These are phyloP conservation scores for Cardamine resedifolia DNA, from an alignment of 345 rosid species.

Conservation along the genomic window DNA sequence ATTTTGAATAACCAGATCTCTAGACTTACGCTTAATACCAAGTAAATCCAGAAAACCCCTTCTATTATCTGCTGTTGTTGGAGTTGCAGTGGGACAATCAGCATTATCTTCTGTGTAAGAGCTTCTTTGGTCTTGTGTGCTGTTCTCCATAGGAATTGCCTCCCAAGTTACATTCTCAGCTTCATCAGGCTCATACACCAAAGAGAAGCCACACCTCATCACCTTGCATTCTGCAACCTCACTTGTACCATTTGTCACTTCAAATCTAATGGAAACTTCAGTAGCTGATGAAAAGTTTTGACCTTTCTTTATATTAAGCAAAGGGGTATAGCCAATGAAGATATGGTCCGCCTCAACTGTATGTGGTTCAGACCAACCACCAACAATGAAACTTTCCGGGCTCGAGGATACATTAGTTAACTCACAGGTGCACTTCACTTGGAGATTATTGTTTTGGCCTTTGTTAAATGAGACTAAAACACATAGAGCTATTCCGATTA, in stretches of 20 bases:
- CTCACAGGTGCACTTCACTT: slow-evolving; percentile 14
- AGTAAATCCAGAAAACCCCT: neutral
- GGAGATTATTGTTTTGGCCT: neutral
- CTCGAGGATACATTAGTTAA: neutral
- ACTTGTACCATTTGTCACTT: slow-evolving; percentile 29
- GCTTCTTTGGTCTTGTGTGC: neutral
- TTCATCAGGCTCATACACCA: slow-evolving; percentile 10
- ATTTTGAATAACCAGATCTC: too few species aligned
- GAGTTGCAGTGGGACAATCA: neutral
- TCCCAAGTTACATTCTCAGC: neutral
- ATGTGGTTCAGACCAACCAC: slow-evolving; percentile 17
- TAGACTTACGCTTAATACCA: too few species aligned
- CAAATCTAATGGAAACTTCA: slow-evolving; percentile 10
- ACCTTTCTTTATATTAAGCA: neutral
- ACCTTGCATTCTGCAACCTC: slow-evolving; percentile 15
- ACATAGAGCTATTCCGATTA: neutral
- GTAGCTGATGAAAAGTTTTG: neutral
- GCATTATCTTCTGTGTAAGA: neutral
- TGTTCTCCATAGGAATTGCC: neutral
- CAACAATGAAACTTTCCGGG: neutral
- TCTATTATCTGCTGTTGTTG: neutral
- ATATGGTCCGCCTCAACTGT: slow-evolving; percentile 17
- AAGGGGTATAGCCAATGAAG: slow-evolving; percentile 20
- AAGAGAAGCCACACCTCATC: slow-evolving; percentile 18
- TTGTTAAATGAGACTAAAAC: slow-evolving; percentile 13